These are phyloP conservation scores for Sclerotinia trifoliorum DNA, from an alignment of 2,329 filamentous ascomycete genomes.

Conservation along the genomic window DNA sequence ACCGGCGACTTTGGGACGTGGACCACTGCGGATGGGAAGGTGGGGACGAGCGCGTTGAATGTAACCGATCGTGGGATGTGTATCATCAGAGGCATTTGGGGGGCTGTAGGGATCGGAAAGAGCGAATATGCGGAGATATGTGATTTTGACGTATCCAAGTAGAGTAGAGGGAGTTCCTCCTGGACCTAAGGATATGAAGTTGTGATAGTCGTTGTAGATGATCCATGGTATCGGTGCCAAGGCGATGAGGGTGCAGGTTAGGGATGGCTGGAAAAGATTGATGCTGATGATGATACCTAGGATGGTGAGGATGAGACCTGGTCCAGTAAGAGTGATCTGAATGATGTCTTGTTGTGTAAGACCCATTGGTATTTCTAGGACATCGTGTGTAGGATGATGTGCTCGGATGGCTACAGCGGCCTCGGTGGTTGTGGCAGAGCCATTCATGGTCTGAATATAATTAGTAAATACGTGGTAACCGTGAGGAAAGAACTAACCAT, in stretches of 20 bases:
- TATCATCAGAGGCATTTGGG: conserved; percentile 50
- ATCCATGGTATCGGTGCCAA: conserved; percentile 48
- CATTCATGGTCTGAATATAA: conserved; percentile 3
- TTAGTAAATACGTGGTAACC: neutral
- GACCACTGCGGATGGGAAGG: conserved; percentile 61
- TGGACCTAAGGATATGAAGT: conserved; percentile 74
- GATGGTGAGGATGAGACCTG: conserved; percentile 47
- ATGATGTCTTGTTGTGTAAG: conserved; percentile 36
- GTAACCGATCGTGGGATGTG: conserved; percentile 57
- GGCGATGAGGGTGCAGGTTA: conserved; percentile 51
- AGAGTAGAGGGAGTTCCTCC: conserved; percentile 77
- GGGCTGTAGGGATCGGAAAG: conserved; percentile 68
- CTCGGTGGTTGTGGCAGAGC: neutral
- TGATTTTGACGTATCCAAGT: conserved; percentile 70
- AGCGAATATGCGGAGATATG: conserved; percentile 68
- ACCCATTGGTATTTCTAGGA: conserved; percentile 27
- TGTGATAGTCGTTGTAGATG: conserved; percentile 69
- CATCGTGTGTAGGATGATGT: conserved; percentile 22
- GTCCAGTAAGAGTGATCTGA: conserved; percentile 37
- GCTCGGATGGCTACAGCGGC: conserved; percentile 4
- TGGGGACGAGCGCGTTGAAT: conserved; percentile 52
- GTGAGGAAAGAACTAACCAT: neutral
- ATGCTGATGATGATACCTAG: conserved; percentile 52
- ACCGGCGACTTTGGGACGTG: conserved; percentile 66
- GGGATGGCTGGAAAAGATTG: conserved; percentile 50